These are phyloP conservation scores for Quercus berberidifolia DNA, from an alignment of 306 rosid species.

Conservation along the genomic window DNA sequence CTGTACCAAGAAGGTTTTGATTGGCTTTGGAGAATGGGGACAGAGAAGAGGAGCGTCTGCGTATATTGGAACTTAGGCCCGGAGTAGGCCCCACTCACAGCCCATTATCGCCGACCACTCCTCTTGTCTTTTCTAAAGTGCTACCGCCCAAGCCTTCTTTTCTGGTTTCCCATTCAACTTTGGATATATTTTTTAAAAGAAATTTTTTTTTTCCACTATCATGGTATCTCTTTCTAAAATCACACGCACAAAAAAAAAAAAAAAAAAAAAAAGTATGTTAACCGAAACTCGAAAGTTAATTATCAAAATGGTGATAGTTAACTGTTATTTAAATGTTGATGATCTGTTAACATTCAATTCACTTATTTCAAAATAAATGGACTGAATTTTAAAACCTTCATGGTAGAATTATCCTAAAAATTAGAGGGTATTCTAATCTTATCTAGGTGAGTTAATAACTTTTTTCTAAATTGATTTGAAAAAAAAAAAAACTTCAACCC, in stretches of 20 bases:
- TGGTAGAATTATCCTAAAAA: background rate
- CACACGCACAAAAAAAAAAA: no score
- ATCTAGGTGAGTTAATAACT: no score
- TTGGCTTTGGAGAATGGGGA: background rate
- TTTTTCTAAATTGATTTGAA: no score
- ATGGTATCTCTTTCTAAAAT: no score
- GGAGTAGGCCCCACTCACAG: conserved; percentile 23
- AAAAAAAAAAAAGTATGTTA: no score
- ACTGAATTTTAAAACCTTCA: background rate
- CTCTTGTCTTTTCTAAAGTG: background rate
- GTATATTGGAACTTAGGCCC: conserved; percentile 1
- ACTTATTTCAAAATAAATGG: no score
- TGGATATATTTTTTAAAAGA: background rate
- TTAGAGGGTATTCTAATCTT: no score
- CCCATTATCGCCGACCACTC: conserved; percentile 36
- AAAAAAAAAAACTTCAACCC: no score
- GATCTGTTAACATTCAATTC: fast-evolving
- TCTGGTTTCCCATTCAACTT: background rate
- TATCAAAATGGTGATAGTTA: background rate
- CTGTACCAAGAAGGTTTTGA: background rate
- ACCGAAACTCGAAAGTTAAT: no score
- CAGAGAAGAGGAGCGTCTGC: conserved; percentile 25
- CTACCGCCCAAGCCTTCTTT: conserved; percentile 23
- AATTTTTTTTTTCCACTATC: background rate
- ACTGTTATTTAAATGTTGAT: no score